These are phyloP conservation scores for Kazachstania africana DNA, from an alignment of 805 yeast genomes.

Conservation along the genomic window DNA sequence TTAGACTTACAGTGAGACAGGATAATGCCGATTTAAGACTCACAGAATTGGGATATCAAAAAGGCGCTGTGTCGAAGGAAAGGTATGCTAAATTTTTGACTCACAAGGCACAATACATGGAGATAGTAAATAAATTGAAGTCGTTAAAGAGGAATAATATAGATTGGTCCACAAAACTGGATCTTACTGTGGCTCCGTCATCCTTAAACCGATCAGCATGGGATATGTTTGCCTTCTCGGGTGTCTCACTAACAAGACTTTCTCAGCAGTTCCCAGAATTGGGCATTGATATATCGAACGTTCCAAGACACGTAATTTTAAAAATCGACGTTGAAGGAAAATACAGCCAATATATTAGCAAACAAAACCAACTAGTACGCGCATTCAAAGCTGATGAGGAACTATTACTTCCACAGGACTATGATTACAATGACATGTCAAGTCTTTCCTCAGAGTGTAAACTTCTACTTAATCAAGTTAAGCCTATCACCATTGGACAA, in stretches of 20 bases:
- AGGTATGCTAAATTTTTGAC: conserved; percentile 39
- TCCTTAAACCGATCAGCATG: conserved; percentile 51
- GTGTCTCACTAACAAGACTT: conserved; percentile 23
- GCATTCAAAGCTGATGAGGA: conserved; percentile 81
- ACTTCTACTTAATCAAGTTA: conserved; percentile 52
- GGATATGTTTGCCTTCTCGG: conserved; percentile 54
- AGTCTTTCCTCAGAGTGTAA: conserved; percentile 72
- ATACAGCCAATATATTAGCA: conserved; percentile 67
- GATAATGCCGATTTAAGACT: conserved; percentile 89
- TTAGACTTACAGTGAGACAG: conserved; percentile 76
- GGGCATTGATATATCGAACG: conserved; percentile 13
- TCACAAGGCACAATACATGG: conserved; percentile 36
- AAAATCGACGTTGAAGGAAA: conserved; percentile 70
- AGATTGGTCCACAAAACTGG: conserved; percentile 49
- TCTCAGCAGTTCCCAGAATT: conserved; percentile 28
- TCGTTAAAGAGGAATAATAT: conserved; percentile 38
- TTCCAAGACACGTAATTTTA: conserved; percentile 37
- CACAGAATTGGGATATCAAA: conserved; percentile 51
- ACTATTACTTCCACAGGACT: conserved; percentile 54
- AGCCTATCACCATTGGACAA: conserved; percentile 88
- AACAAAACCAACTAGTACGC: conserved; percentile 57
- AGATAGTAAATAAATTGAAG: conserved; percentile 35
- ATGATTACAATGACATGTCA: conserved; percentile 46
- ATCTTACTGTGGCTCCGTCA: conserved; percentile 40
- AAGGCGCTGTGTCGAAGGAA: conserved; percentile 54